A percentile compares a stretch with the other conserved stretches of the same genome.
Conservation (phyloP, 345 rosid genomes). For the Conringia planisiliqua region DNA sequence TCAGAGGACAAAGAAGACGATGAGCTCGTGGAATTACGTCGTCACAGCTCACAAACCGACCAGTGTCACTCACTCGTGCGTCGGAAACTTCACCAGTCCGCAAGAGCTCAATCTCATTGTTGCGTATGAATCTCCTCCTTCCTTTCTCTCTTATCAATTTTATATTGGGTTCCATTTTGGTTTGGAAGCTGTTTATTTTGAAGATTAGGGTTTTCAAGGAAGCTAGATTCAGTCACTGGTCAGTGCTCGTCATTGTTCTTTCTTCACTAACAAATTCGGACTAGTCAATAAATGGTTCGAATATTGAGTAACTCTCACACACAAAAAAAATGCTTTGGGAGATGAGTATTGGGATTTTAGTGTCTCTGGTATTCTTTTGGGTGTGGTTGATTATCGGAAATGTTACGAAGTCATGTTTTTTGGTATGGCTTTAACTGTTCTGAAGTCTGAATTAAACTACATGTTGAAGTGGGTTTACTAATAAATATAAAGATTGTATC, state of each 20-base stretch:
- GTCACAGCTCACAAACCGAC: conserved; percentile 76
- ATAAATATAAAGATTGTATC: not conserved
- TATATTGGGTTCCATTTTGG: not conserved
- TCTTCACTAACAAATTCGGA: not conserved
- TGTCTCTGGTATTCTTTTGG: not conserved
- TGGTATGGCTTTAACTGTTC: not conserved
- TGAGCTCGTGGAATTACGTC: conserved; percentile 58
- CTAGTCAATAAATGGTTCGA: not conserved
- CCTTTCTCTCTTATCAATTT: not conserved
- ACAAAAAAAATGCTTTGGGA: not conserved
- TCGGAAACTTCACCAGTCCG: conserved; percentile 94
- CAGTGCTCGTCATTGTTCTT: not conserved
- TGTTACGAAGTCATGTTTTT: not conserved
- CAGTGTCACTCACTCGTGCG: conserved; percentile 93
- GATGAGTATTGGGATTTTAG: not conserved
- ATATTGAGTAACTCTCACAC: not conserved
- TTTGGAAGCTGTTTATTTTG: conserved; percentile 2
- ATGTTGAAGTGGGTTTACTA: not conserved
- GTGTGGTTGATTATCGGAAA: not conserved
- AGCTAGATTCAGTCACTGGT: not conserved
- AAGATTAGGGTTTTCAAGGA: conserved; percentile 24
- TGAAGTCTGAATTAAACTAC: not conserved
- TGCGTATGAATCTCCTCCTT: conserved; percentile 48
- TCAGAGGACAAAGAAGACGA: not conserved
- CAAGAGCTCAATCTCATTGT: conserved; percentile 94